These are phyloP conservation scores for Nephelium lappaceum DNA, from an alignment of 345 rosid species.

Conservation along the genomic window DNA sequence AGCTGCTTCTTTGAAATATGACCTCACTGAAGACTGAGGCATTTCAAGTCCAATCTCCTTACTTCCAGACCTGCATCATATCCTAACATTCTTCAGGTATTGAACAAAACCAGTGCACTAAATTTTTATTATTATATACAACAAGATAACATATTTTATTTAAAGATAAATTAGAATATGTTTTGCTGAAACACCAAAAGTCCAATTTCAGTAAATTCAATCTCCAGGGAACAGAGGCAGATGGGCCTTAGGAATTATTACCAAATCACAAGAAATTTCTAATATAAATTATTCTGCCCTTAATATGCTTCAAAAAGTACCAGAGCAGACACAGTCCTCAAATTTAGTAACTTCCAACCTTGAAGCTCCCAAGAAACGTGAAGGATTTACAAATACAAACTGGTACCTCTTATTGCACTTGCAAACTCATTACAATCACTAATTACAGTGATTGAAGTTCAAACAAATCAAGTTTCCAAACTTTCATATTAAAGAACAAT, in stretches of 20 bases:
- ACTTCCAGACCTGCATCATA: slow-evolving; percentile 45
- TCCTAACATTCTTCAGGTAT: not conserved
- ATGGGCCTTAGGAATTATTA: not conserved
- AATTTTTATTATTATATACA: not conserved
- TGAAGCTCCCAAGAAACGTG: not conserved
- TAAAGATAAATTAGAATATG: not conserved
- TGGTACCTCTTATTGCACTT: not conserved
- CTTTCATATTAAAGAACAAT: not conserved
- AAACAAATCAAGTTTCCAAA: not conserved
- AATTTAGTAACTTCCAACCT: not conserved
- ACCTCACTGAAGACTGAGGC: slow-evolving; percentile 55
- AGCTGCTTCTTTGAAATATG: slow-evolving; percentile 62
- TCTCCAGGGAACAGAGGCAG: not conserved
- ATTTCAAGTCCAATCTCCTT: slow-evolving; percentile 48
- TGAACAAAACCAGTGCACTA: not conserved
- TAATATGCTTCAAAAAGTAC: not conserved
- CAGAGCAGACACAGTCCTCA: not conserved
- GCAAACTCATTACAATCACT: not conserved
- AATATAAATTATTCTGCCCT: not conserved
- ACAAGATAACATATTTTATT: too few species aligned
- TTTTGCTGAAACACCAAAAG: not conserved
- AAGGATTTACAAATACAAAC: not conserved
- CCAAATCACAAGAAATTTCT: not conserved
- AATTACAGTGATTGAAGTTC: not conserved
- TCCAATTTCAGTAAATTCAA: not conserved